Conservation (phyloP, 75 land plant genomes). For the Larix kaempferi region DNA sequence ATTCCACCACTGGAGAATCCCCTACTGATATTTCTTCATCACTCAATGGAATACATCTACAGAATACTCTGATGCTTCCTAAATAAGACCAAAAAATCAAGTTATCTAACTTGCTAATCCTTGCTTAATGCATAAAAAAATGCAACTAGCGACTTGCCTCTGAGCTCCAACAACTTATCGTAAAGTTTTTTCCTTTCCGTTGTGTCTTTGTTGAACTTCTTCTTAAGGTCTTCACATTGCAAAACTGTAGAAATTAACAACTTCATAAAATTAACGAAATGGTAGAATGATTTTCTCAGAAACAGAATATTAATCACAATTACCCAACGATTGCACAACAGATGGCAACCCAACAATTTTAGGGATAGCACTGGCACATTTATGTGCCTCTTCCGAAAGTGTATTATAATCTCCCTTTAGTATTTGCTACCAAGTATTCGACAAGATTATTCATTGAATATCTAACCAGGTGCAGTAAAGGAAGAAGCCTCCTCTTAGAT, state of each 20-base stretch:
- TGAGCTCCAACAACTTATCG: slow-evolving; percentile 64
- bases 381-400: slow-evolving; percentile 67
- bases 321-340: slow-evolving; percentile 77
- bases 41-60: slow-evolving; percentile 26
- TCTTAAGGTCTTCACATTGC: slow-evolving; percentile 81
- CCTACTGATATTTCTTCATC: slow-evolving; percentile 49
- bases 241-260: slow-evolving; percentile 13
- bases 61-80: slow-evolving; percentile 79
- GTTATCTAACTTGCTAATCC: no score
- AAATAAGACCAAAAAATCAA: slow-evolving; percentile 4
- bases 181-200: slow-evolving; percentile 16
- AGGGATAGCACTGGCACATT: slow-evolving; percentile 75
- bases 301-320: background rate
- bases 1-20: slow-evolving; percentile 19
- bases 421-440: slow-evolving; percentile 21
- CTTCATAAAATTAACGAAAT: background rate
- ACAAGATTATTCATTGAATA: background rate
- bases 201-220: slow-evolving; percentile 58
- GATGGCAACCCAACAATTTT: slow-evolving; percentile 61
- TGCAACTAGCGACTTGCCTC: slow-evolving; percentile 31
- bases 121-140: background rate
- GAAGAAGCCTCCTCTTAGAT: background rate
- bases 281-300: background rate
- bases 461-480: background rate
- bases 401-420: slow-evolving; percentile 48